These are phyloP conservation scores for Erucastrum elatum DNA, from an alignment of 345 rosid species.

Conservation along the genomic window DNA sequence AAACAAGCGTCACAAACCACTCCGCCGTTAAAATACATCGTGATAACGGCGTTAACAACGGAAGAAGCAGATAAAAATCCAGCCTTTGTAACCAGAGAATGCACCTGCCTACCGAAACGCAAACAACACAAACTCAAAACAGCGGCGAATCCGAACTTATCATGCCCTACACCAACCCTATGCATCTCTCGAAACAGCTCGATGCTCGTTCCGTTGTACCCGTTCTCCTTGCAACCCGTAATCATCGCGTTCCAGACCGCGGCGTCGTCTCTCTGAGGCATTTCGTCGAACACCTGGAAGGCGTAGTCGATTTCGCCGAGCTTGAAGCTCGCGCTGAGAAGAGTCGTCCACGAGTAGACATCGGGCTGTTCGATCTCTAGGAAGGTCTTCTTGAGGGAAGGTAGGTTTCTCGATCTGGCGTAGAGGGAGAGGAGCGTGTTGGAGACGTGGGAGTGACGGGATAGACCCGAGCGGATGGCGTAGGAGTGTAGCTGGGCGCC, in stretches of 20 bases:
- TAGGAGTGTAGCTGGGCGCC: slow-evolving; percentile 62
- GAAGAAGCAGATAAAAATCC: slow-evolving; percentile 51
- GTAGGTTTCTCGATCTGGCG: slow-evolving; percentile 42
- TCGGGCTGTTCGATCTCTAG: slow-evolving; percentile 57
- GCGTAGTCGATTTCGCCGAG: slow-evolving; percentile 53
- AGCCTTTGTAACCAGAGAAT: slow-evolving; percentile 56
- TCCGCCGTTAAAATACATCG: slow-evolving; percentile 61
- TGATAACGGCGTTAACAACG: slow-evolving; percentile 64
- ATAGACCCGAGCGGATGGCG: slow-evolving; percentile 55
- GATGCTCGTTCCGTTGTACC: slow-evolving; percentile 48
- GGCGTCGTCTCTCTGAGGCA: slow-evolving; percentile 49
- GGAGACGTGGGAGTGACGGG: slow-evolving; percentile 47
- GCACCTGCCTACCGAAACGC: slow-evolving; percentile 65
- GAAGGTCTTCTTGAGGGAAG: slow-evolving; percentile 50
- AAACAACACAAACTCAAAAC: slow-evolving; percentile 56
- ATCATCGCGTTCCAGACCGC: slow-evolving; percentile 75
- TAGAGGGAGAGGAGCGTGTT: slow-evolving; percentile 69
- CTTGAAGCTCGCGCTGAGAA: slow-evolving; percentile 51
- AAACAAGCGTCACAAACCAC: slow-evolving; percentile 39
- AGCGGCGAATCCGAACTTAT: slow-evolving; percentile 66
- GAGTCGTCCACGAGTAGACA: slow-evolving; percentile 69
- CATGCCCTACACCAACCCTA: slow-evolving; percentile 51
- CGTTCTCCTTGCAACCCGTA: slow-evolving; percentile 63
- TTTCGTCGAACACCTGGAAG: slow-evolving; percentile 54
- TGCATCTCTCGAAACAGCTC: slow-evolving; percentile 61